Conservation (phyloP, 2,329 filamentous ascomycete species). For the Phoma sp. region DNA sequence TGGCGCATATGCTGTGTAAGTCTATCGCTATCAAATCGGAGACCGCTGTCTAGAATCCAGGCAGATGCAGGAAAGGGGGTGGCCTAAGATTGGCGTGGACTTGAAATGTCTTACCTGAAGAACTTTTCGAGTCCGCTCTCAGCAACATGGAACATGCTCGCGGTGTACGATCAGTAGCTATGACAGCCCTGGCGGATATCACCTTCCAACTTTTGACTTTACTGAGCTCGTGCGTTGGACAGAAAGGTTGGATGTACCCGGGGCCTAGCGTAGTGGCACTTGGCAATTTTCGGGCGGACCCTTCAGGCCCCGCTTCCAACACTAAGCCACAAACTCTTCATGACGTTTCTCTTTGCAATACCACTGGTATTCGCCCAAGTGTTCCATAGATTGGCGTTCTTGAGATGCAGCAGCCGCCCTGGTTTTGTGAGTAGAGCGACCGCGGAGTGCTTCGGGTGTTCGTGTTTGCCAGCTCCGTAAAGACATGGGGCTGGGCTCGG, state of each 20-base stretch:
- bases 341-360: conserved; percentile 3
- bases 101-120: not conserved
- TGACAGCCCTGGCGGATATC: not conserved
- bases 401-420: conserved; percentile 1
- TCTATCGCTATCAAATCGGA: not conserved
- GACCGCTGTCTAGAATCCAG: not conserved
- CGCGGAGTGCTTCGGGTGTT: not conserved
- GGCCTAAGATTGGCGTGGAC: not conserved
- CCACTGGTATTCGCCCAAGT: not conserved
- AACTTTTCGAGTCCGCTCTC: not conserved
- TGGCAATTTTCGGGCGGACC: conserved; percentile 8
- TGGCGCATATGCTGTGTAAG: not conserved
- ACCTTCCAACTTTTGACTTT: conserved; percentile 7
- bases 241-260: conserved; percentile 5
- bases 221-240: conserved; percentile 13
- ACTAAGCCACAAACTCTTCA: conserved; percentile 12
- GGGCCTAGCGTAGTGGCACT: conserved; percentile 13
- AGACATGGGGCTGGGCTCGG: conserved; percentile 11
- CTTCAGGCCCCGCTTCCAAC: conserved; percentile 9
- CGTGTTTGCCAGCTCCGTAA: not conserved
- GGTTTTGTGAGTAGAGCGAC: not conserved
- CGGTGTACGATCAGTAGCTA: not conserved
- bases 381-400: not conserved
- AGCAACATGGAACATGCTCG: not conserved
- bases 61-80: not conserved